These are phyloP conservation scores for Pythium brassicae DNA, from an alignment of 352 stramenopile genomes.

Conservation along the genomic window DNA sequence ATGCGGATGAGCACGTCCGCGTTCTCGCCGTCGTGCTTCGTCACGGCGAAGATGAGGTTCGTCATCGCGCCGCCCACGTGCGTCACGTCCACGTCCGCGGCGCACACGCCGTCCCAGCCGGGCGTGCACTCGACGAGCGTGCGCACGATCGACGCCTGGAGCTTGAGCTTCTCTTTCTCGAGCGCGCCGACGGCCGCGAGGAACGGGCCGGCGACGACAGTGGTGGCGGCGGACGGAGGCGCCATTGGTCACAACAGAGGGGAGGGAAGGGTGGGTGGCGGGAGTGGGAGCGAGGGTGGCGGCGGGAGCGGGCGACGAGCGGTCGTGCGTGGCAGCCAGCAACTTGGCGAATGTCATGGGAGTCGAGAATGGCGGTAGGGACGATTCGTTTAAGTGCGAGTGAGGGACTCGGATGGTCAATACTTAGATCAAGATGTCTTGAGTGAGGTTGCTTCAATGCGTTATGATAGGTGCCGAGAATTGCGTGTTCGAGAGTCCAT, in stretches of 20 bases:
- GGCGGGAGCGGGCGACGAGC: background rate
- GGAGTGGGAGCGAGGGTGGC: background rate
- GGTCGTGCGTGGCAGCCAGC: slow-evolving; percentile 14
- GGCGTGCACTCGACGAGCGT: slow-evolving; percentile 52
- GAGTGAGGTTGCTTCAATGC: too few relatives aligned
- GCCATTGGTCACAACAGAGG: slow-evolving; percentile 17
- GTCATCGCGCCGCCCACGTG: slow-evolving; percentile 80
- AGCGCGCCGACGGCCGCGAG: slow-evolving; percentile 45
- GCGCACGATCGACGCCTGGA: slow-evolving; percentile 62
- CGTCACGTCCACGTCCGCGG: slow-evolving; percentile 56
- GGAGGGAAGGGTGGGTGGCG: background rate
- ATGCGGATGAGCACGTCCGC: slow-evolving; percentile 71
- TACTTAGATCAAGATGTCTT: too few relatives aligned
- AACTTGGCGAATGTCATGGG: slow-evolving; percentile 29
- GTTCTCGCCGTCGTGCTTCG: slow-evolving; percentile 60
- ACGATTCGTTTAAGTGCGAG: background rate
- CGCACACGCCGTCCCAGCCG: slow-evolving; percentile 47
- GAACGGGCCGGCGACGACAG: slow-evolving; percentile 52
- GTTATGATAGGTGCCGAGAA: too few relatives aligned
- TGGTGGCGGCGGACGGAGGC: slow-evolving; percentile 23
- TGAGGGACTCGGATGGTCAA: too few relatives aligned
- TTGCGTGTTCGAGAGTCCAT: too few relatives aligned
- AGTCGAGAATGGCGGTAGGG: background rate
- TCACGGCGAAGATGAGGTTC: slow-evolving; percentile 81
- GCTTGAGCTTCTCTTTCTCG: slow-evolving; percentile 63